Conservation (phyloP, 1,284 basidiomycete species). For the Rhodofomes roseus region DNA sequence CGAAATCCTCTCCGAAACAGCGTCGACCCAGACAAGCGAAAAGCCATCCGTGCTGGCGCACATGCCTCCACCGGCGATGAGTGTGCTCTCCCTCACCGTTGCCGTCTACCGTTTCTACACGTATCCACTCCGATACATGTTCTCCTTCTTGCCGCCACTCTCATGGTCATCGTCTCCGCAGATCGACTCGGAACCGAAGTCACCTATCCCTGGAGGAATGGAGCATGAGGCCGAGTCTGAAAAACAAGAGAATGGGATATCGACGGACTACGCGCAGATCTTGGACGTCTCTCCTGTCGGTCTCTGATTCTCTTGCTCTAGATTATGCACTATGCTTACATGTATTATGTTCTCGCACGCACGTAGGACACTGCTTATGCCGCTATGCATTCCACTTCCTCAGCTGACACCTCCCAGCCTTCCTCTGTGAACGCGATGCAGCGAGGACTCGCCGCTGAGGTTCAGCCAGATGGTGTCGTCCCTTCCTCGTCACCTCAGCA, state of each 20-base stretch:
- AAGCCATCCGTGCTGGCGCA: constrained; percentile 16
- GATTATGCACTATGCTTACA: constrained; percentile 39
- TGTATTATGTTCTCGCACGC: constrained; percentile 43
- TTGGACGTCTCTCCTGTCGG: constrained; percentile 42
- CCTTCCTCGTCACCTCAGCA: too few relatives aligned
- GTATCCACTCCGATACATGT: constrained; percentile 27
- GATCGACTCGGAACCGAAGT: constrained; percentile 13
- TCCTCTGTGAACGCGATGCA: not conserved
- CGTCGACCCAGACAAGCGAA: constrained; percentile 5
- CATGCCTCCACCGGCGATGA: constrained; percentile 17
- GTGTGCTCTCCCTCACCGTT: constrained; percentile 24
- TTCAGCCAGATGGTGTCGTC: too few relatives aligned
- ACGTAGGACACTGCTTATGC: constrained; percentile 36
- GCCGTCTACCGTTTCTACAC: constrained; percentile 28
- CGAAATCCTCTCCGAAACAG: constrained; percentile 2
- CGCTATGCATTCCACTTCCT: constrained; percentile 16
- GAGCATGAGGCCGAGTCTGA: constrained; percentile 3
- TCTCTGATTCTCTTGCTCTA: constrained; percentile 41
- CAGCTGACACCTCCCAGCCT: constrained; percentile 2
- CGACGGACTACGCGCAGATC: constrained; percentile 3
- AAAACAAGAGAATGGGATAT: constrained; percentile 2
- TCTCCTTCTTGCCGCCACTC: constrained; percentile 24
- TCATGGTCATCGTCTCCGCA: constrained; percentile 10
- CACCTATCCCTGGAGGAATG: constrained; percentile 7
- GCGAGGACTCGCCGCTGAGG: too few relatives aligned